These are phyloP conservation scores for Scleromitrula shiraiana DNA, from an alignment of 2,329 filamentous ascomycete genomes.

Conservation along the genomic window DNA sequence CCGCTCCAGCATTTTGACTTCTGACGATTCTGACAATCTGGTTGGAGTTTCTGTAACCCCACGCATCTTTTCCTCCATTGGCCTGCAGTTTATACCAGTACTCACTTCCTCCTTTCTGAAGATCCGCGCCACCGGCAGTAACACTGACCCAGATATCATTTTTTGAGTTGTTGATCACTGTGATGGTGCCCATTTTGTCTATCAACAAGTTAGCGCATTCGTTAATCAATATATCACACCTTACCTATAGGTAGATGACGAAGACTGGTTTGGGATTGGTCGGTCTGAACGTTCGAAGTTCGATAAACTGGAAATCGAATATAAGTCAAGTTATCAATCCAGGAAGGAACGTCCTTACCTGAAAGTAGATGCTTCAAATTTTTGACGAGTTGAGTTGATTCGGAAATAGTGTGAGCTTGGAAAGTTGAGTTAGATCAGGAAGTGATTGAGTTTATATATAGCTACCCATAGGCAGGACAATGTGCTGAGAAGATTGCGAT, in stretches of 20 bases:
- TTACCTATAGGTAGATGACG: not conserved
- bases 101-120: slow-evolving; percentile 5
- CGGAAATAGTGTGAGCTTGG: not conserved
- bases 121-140: not conserved
- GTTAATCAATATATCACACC: not conserved
- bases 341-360: not conserved
- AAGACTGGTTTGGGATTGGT: not conserved
- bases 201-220: not conserved
- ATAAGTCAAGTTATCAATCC: not conserved
- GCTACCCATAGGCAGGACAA: not conserved
- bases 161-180: slow-evolving; percentile 1
- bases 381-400: not conserved
- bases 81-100: not conserved
- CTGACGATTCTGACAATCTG: slow-evolving; percentile 1
- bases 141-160: not conserved
- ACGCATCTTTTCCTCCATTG: not conserved
- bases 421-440: not conserved
- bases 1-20: not conserved
- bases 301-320: not conserved
- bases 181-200: slow-evolving; percentile 4
- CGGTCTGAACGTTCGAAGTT: not conserved
- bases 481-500: not conserved
- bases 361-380: not conserved
- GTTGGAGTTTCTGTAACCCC: not conserved
- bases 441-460: slow-evolving; percentile 4